Base-by-base conservation (phyloP, 257 asterid genomes). In the Solanum chaucha region DNA sequence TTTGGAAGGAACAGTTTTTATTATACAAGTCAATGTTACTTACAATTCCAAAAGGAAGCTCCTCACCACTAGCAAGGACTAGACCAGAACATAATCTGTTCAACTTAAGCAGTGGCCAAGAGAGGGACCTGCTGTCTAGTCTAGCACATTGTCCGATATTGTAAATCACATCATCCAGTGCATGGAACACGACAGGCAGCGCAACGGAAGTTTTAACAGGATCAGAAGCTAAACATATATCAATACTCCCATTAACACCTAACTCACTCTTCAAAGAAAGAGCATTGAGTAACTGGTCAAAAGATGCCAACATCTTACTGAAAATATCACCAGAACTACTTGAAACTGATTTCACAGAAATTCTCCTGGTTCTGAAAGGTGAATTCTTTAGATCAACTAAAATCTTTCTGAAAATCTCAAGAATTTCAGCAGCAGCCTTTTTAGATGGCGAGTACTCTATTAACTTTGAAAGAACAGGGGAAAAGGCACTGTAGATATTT, bases 41-140 rank as follows among this genome's bases (percentile, higher is more conserved):
- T 90, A 97, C 99, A 86, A 94, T 91, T 90, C 98, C 99, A 90
- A 94, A 94, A 87, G 99, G 99, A 90, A 97, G 98, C 92, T 97
- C 99, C 94, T 97, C 99, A 22, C 98, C 98, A 48, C 99, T 97
- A 84, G 97, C 98, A 89, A 90, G 98, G 90, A 97, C 94, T 75
- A 92, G 92, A 86, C 99, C 98, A 77, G 93, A 92, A 90, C 94
- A 92, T 86, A 95, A 77, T 90, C 98, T 92, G 89, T 97, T 95
- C 86, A 93, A 88, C 93, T 97, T 97, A 87, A 95, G 85, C 89
- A 95, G 98, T 90, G 98, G 99, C 98, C 98, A 94, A 87, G 93
- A 87, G 55, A 94, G 91, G 70, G 92, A 90, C 88, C 90, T 94
- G 86, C 90, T 91, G 59, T 87, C 93, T 86, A 94, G 90, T 86